Percentiles rank a stretch among this genome's conserved stretches.
These are phyloP conservation scores for Sporisorium iseilematis-ciliati DNA, from an alignment of 1,284 basidiomycete genomes.

Conservation along the genomic window DNA sequence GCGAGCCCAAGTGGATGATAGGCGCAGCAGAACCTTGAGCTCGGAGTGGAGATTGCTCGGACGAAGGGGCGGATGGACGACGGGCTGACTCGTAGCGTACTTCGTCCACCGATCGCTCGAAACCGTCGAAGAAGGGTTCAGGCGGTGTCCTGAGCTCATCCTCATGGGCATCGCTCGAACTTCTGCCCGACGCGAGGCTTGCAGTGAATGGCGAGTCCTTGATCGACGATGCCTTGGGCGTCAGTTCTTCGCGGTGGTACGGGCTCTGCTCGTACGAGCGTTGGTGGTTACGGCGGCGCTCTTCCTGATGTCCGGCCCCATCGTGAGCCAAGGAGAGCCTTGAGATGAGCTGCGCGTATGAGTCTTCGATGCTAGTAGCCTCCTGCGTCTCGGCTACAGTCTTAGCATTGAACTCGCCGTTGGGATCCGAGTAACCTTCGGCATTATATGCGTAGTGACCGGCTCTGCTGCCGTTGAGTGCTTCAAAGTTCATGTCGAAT, in stretches of 20 bases:
- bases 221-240: slow-evolving; percentile 6
- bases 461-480: slow-evolving; percentile 19
- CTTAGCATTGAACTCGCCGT: slow-evolving; percentile 22
- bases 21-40: slow-evolving; percentile 1
- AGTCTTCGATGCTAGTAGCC: slow-evolving; percentile 7
- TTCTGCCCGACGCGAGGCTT: slow-evolving; percentile 27
- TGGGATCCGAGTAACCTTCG: slow-evolving; percentile 35
- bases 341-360: slow-evolving; percentile 34
- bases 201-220: slow-evolving; percentile 24
- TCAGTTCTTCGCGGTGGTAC: neutral
- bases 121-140: slow-evolving; percentile 25
- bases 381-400: slow-evolving; percentile 7
- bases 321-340: slow-evolving; percentile 23
- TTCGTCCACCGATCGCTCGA: slow-evolving; percentile 5
- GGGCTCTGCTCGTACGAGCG: slow-evolving; percentile 4
- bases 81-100: neutral
- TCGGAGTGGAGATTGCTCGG: neutral
- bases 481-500: slow-evolving; percentile 39
- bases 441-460: slow-evolving; percentile 30
- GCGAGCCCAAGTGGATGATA: slow-evolving; percentile 7
- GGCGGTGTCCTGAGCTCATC: slow-evolving; percentile 46
- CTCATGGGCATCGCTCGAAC: slow-evolving; percentile 38
- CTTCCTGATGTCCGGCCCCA: neutral
- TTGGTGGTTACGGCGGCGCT: slow-evolving; percentile 1
- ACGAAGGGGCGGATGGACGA: neutral